phyloP scores from a whole-genome alignment of 2,329 filamentous ascomycete species.

The Fusarium sarcochroum region DNA sequence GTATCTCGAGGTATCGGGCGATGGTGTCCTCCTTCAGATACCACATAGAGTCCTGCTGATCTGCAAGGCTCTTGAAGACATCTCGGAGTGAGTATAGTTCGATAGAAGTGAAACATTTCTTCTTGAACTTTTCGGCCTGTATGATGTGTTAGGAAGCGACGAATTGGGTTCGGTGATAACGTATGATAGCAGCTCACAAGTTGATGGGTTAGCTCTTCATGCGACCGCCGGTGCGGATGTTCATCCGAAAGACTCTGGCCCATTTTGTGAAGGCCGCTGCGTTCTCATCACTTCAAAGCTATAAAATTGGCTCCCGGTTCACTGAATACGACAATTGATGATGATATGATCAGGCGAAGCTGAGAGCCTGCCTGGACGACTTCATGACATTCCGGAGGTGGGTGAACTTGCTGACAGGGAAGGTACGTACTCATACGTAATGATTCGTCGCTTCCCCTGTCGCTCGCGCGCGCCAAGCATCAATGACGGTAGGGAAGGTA shows the following conservation, averaged over 20 bases:
- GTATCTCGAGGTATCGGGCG: slow-evolving; percentile 79
- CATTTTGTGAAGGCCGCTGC: slow-evolving; percentile 56
- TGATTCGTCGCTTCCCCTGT: slow-evolving; percentile 27
- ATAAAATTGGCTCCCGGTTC: not conserved
- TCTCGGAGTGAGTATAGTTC: slow-evolving; percentile 82
- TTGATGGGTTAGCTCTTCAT: slow-evolving; percentile 65
- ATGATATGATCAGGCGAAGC: slow-evolving; percentile 33
- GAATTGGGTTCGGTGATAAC: slow-evolving; percentile 10
- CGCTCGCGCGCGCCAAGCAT: slow-evolving; percentile 19
- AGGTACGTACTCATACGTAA: slow-evolving; percentile 46
- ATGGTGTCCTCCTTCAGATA: slow-evolving; percentile 79
- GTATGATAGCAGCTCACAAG: slow-evolving; percentile 59
- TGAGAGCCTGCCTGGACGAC: slow-evolving; percentile 31
- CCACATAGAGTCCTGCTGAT: slow-evolving; percentile 70
- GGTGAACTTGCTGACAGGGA: slow-evolving; percentile 40
- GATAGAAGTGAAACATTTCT: slow-evolving; percentile 78
- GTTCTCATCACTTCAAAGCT: slow-evolving; percentile 43
- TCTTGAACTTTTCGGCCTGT: slow-evolving; percentile 74
- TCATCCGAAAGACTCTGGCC: slow-evolving; percentile 67
- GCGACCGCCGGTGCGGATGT: slow-evolving; percentile 60
- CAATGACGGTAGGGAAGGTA: slow-evolving; percentile 10
- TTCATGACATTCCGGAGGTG: slow-evolving; percentile 45
- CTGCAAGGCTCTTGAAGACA: slow-evolving; percentile 79
- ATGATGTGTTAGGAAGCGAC: slow-evolving; percentile 16
- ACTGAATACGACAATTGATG: slow-evolving; percentile 7